A percentile compares a stretch with the other conserved stretches of the same genome.
Conservation (phyloP, 2,329 filamentous ascomycete genomes). For the Epichloe glyceriae region DNA sequence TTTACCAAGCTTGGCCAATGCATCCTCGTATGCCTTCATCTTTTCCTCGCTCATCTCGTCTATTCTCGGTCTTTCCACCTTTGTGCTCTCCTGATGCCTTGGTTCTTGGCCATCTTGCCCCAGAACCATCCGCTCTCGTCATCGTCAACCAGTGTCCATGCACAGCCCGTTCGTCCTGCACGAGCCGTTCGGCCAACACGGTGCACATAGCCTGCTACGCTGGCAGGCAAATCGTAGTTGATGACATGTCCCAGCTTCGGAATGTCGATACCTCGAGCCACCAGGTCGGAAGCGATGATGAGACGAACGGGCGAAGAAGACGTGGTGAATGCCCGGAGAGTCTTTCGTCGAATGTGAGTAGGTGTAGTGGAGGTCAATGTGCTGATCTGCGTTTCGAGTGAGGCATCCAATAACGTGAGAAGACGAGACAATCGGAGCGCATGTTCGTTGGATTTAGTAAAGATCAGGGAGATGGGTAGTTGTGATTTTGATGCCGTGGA, state of each 20-base stretch:
- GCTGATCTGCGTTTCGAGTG: slow-evolving; percentile 43
- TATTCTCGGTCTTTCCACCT: slow-evolving; percentile 35
- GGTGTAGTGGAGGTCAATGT: slow-evolving; percentile 68
- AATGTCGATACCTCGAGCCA: slow-evolving; percentile 80
- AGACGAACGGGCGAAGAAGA: slow-evolving; percentile 56
- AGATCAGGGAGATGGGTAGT: slow-evolving; percentile 53
- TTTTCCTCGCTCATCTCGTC: slow-evolving; percentile 34
- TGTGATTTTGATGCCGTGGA: slow-evolving; percentile 8
- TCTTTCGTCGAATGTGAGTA: slow-evolving; percentile 55
- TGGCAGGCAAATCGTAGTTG: slow-evolving; percentile 85
- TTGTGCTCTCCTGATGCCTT: slow-evolving; percentile 30
- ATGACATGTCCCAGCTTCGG: slow-evolving; percentile 69
- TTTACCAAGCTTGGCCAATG: slow-evolving; percentile 47
- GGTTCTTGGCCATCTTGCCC: slow-evolving; percentile 58
- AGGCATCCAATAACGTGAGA: slow-evolving; percentile 51
- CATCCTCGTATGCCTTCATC: slow-evolving; percentile 36
- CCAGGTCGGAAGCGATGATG: slow-evolving; percentile 85
- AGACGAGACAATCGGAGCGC: slow-evolving; percentile 79
- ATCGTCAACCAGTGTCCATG: slow-evolving; percentile 78
- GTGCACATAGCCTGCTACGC: slow-evolving; percentile 74
- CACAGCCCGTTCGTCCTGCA: slow-evolving; percentile 60
- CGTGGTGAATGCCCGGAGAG: slow-evolving; percentile 53
- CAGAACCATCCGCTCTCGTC: slow-evolving; percentile 87
- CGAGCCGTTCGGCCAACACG: slow-evolving; percentile 83
- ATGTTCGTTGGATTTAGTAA: slow-evolving; percentile 81